A percentile compares a stretch with the other conserved stretches of the same genome.
Conservation (phyloP, 108 stramenopile species). For the Cyclotella cryptica region DNA sequence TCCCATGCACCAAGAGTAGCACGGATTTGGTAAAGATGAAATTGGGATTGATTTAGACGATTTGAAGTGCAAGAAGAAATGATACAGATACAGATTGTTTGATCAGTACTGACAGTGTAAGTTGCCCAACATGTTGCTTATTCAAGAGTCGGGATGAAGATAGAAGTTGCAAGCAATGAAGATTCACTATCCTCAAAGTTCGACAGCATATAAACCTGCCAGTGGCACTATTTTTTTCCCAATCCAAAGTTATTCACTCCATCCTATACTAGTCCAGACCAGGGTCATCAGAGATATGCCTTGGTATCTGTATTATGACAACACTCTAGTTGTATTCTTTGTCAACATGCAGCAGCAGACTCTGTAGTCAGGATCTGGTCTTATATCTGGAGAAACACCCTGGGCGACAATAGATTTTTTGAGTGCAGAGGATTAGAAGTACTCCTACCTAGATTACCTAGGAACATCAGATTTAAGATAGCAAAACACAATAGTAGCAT, state of each 20-base stretch:
- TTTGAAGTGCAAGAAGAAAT: slow-evolving; percentile 60
- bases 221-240: slow-evolving; percentile 7
- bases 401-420: too few relatives aligned
- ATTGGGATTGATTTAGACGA: slow-evolving; percentile 76
- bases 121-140: slow-evolving; percentile 89
- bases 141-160: slow-evolving; percentile 63
- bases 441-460: too few relatives aligned
- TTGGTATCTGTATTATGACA: slow-evolving; percentile 72
- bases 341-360: slow-evolving; percentile 73
- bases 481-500: too few relatives aligned
- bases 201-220: not conserved
- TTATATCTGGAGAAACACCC: too few relatives aligned
- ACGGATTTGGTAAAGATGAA: slow-evolving; percentile 51
- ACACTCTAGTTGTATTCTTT: slow-evolving; percentile 59
- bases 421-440: too few relatives aligned
- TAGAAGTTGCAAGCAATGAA: slow-evolving; percentile 30
- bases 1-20: not conserved
- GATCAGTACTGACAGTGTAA: slow-evolving; percentile 88
- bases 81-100: slow-evolving; percentile 84
- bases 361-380: slow-evolving; percentile 72
- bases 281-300: slow-evolving; percentile 89
- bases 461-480: too few relatives aligned
- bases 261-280: slow-evolving; percentile 91
- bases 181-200: not conserved
- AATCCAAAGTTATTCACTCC: slow-evolving; percentile 64